Evolutionary conservation across 441 rosid species (phyloP).

Genomic region (Erysimum pusillum): DNA sequence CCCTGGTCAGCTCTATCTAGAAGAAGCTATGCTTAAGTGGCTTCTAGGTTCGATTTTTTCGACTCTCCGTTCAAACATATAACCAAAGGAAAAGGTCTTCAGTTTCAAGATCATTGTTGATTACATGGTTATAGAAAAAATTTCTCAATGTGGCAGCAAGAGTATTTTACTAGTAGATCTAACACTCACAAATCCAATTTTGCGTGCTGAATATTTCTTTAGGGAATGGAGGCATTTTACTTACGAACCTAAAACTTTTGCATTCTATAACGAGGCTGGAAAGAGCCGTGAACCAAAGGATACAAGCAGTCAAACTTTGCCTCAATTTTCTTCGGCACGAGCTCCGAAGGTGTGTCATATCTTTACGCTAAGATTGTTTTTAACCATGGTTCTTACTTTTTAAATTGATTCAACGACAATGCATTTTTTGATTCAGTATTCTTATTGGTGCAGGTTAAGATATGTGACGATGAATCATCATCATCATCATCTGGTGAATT

Average conservation of each 20-base stretch:
- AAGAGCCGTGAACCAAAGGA: slow-evolving; percentile 40
- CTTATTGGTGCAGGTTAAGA: slow-evolving; percentile 48
- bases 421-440: slow-evolving; percentile 20
- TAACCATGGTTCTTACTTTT: background rate
- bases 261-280: slow-evolving; percentile 58
- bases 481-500: slow-evolving; percentile 46
- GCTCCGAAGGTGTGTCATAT: slow-evolving; percentile 65
- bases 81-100: background rate
- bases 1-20: background rate
- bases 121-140: background rate
- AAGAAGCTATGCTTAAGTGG: slow-evolving; percentile 9
- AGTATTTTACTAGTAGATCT: slow-evolving; percentile 1
- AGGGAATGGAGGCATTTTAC: slow-evolving; percentile 77
- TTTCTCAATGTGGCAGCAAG: background rate
- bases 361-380: slow-evolving; percentile 19
- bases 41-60: background rate
- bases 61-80: background rate
- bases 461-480: slow-evolving; percentile 31
- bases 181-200: slow-evolving; percentile 1
- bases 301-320: slow-evolving; percentile 50
- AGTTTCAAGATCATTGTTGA: background rate
- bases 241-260: slow-evolving; percentile 61
- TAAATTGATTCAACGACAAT: background rate
- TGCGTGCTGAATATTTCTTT: background rate
- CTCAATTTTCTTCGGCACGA: slow-evolving; percentile 87